phyloP scores from a whole-genome alignment of 441 rosid genomes.

The Biscutella laevigata region DNA sequence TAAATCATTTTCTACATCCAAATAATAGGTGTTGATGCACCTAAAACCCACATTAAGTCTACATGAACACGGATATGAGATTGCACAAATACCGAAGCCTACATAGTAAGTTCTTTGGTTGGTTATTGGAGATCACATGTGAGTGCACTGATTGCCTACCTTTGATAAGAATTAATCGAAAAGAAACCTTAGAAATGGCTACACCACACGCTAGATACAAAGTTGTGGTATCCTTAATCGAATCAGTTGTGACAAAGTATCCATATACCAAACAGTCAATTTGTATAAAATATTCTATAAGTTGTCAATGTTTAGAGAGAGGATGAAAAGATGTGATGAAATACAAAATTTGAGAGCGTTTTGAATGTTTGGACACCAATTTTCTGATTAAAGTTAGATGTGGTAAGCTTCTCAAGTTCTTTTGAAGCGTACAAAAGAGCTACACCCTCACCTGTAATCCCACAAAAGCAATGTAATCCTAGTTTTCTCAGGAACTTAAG shows the following conservation, averaged over 20 bases:
- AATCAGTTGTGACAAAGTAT: no score
- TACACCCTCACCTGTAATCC: constrained; percentile 52
- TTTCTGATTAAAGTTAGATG: constrained; percentile 68
- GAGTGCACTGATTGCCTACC: no score
- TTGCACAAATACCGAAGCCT: constrained; percentile 94
- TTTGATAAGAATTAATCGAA: no score
- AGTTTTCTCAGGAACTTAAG: background rate
- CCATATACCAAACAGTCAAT: constrained; percentile 23
- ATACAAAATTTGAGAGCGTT: constrained; percentile 57
- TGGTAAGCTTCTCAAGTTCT: constrained; percentile 49
- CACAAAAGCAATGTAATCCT: background rate
- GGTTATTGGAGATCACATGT: no score
- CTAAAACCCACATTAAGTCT: constrained; percentile 76
- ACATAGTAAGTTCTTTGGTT: no score
- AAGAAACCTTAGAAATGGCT: constrained; percentile 63
- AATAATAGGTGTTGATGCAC: constrained; percentile 76
- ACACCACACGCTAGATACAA: constrained; percentile 87
- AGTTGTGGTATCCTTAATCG: constrained; percentile 83
- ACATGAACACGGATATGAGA: constrained; percentile 75
- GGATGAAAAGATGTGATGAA: no score
- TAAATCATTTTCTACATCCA: constrained; percentile 87
- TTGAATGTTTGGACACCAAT: constrained; percentile 70
- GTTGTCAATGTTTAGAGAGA: background rate
- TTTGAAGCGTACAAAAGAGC: constrained; percentile 66
- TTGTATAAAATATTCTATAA: no score